Evolutionary conservation across 148 eudicot genomes (phyloP), one percentile per base, ranked within the genome.

Genomic region (Pharnaceum exiguum): DNA sequence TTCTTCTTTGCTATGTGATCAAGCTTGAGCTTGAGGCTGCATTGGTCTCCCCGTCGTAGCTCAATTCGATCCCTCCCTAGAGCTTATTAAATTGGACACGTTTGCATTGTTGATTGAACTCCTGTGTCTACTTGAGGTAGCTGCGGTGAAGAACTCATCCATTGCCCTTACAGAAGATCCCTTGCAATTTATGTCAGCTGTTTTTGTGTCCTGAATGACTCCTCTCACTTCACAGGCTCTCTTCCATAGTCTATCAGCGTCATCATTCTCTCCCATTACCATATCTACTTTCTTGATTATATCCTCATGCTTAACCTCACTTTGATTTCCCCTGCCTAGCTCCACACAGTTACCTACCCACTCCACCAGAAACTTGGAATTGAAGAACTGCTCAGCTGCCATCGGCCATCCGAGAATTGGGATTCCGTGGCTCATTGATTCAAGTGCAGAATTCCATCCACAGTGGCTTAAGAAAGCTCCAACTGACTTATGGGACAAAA

Each of bases 381-480:
- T 81, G 57, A 64, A 78, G 52, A 78, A 78, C 48, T 84, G 90
- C 67, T 84, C 90, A 0, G 69, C 83, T 0, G 70, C 77, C 77
- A 84, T 73, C 4, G 90, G 86, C 90, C 86, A 84, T 12, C 83
- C 77, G 0, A 84, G 45, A 10, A 84, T 3, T 25, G 83, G 77
- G 53, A 84, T 79, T 2, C 86, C 86, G 12, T 38, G 23, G 29
- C 71, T 59, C 2, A 84, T 73, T 6, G 79, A 56, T 60, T 84
- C 86, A 10, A 84, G 69, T 3, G 71, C 71, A 16, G 90, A 84
- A 47, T 84, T 84, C 90, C 86, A 84, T 17, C 90, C 85, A 18
- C 83, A 80, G 25, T 84, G 86, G 22, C 69, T 77, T 21, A 84
- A 11, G 33, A 84, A 80, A 15, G 64, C 79, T 0, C 66, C 83